Percentiles rank a stretch among this genome's conserved stretches.
phyloP scores from a whole-genome alignment of 148 eudicot genomes.

The Rhododendron henanense region DNA sequence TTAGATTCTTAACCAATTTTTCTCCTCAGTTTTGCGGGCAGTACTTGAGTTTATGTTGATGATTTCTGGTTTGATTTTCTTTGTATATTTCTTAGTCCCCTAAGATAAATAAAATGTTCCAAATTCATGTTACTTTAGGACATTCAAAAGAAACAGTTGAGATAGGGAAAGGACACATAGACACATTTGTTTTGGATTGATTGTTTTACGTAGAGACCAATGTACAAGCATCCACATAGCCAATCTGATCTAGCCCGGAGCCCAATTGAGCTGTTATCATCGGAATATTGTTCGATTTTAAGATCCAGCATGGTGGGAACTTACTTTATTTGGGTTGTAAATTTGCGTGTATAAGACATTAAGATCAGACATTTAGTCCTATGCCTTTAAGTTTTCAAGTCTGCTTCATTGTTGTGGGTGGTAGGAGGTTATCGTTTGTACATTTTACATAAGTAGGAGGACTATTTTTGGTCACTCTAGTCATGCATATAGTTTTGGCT shows the following conservation, averaged over 20 bases:
- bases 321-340: not conserved
- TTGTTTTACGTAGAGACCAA: not conserved
- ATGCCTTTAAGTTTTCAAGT: not conserved
- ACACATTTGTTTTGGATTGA: not conserved
- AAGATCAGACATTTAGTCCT: not conserved
- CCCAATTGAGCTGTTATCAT: not conserved
- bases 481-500: not conserved
- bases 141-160: not conserved
- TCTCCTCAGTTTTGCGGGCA: not conserved
- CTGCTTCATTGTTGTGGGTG: not conserved
- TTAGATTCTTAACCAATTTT: not conserved
- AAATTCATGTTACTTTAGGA: not conserved
- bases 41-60: not conserved
- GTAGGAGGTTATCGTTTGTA: not conserved
- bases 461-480: not conserved
- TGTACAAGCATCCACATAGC: not conserved
- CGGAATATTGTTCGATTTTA: not conserved
- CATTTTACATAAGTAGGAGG: not conserved
- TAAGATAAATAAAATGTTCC: not conserved
- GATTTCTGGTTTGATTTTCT: not conserved
- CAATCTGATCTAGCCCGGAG: not conserved
- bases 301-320: not conserved
- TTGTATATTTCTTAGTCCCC: not conserved
- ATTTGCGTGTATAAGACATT: not conserved
- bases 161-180: not conserved